Evolutionary conservation across 78 protist genomes (phyloP), one percentile per base, ranked within the genome.

Genomic region (Chrysochromulina tobinii): DNA sequence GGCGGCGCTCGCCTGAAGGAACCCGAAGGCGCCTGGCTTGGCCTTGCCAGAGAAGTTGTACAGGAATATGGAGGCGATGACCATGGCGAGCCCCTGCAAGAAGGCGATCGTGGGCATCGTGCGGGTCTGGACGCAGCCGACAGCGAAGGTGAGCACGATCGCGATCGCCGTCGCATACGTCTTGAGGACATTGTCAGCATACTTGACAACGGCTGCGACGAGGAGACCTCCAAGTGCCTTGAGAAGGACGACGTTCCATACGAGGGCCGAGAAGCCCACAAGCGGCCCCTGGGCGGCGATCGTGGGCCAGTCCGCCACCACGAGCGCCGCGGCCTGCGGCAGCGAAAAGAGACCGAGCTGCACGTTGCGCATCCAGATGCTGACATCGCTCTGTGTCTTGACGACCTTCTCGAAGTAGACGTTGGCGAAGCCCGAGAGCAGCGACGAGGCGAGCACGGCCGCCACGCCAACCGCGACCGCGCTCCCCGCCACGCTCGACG

Each of bases 131-230:
- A 18, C 38, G 73, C 64, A 7, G 73, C 48, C 9, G 48, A 1
- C 38, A 38, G 48, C 7, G 73, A 48, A 79, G 20, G 87, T 79
- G 51, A 79, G 87, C 48, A 79, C 87, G 61, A 79, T 79, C 0
- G 87, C 61, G 15, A 54, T 11, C 51, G 87, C 59, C 64, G 61
- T 79, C 14, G 87, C 87, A 48, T 79, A 79, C 18, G 87, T 79
- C 87, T 51, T 79, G 48, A 51, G 54, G 7, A 79, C 21, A n/a
- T 83, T 90, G 88, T 90, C 92, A 1, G 92, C 92, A 55, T 90
- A 79, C 92, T 90, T 90, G 54, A 90, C 84, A 0, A 81, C 88
- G 61, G 84, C 89, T 18, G 93, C 93, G 85, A 90, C 61, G 81
- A 90, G 3, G 38, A 90, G 87, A 6, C 93, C 93, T 23, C 93